These are phyloP conservation scores for Exophiala bonariae DNA, from an alignment of 2,329 filamentous ascomycete species.

Conservation along the genomic window DNA sequence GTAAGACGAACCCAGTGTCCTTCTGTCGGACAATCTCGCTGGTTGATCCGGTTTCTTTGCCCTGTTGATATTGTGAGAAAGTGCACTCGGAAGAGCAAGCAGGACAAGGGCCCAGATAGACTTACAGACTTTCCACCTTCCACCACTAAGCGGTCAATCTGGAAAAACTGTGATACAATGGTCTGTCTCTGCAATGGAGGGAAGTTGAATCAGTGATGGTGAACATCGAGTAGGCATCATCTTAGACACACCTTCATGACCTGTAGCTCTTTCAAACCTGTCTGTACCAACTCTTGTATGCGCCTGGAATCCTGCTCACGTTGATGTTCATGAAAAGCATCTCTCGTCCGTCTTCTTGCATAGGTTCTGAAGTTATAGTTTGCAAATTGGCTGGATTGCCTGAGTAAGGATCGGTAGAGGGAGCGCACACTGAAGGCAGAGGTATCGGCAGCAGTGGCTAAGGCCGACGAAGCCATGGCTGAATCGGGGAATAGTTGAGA, in stretches of 20 bases:
- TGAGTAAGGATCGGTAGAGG: slow-evolving; percentile 81
- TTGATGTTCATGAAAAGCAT: slow-evolving; percentile 84
- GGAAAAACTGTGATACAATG: slow-evolving; percentile 90
- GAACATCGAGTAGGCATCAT: background rate
- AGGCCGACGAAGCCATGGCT: slow-evolving; percentile 44
- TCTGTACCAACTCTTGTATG: slow-evolving; percentile 86
- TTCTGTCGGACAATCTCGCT: slow-evolving; percentile 73
- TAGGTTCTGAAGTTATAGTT: slow-evolving; percentile 99
- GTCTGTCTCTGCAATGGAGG: slow-evolving; percentile 75
- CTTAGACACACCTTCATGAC: slow-evolving; percentile 74
- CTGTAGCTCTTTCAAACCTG: slow-evolving; percentile 82
- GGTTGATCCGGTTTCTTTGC: slow-evolving; percentile 68
- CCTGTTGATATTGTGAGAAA: slow-evolving; percentile 43
- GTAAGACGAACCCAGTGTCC: slow-evolving; percentile 68
- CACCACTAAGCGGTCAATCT: slow-evolving; percentile 86
- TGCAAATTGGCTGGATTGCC: slow-evolving; percentile 82
- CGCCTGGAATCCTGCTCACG: slow-evolving; percentile 69
- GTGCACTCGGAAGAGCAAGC: slow-evolving; percentile 15
- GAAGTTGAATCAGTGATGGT: background rate
- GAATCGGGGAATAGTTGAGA: slow-evolving; percentile 1
- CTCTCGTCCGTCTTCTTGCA: slow-evolving; percentile 82
- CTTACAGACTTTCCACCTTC: slow-evolving; percentile 79
- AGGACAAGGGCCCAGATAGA: slow-evolving; percentile 23
- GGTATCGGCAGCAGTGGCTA: slow-evolving; percentile 36
- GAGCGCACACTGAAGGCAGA: slow-evolving; percentile 50